Evolutionary conservation across 2,329 filamentous ascomycete species (phyloP).

Genomic region (Rugonectria rugulosa): DNA sequence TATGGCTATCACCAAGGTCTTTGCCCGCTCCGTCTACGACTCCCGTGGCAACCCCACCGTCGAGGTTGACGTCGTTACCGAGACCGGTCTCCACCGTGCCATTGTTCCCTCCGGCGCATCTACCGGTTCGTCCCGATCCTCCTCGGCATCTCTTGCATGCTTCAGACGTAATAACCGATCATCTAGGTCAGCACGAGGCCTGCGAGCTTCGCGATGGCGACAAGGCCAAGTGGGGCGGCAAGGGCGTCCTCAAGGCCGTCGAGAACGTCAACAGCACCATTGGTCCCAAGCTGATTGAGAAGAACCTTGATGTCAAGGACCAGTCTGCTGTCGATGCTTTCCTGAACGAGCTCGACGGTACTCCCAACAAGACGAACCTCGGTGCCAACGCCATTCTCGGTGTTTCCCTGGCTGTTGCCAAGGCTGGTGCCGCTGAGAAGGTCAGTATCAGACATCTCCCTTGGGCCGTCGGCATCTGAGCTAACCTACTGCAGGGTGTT

Average conservation of each 20-base stretch:
- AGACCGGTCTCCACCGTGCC: conserved; percentile 95
- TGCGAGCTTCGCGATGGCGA: conserved; percentile 91
- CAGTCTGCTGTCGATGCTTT: conserved; percentile 85
- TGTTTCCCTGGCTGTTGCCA: conserved; percentile 84
- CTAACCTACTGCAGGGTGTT: conserved; percentile 61
- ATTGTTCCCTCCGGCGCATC: conserved; percentile 97
- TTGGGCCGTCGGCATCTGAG: conserved; percentile 1
- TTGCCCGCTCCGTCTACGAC: conserved; percentile 97
- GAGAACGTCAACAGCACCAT: conserved; percentile 85
- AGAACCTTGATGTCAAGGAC: conserved; percentile 85
- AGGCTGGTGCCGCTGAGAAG: conserved; percentile 90
- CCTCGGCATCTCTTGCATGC: conserved; percentile 27
- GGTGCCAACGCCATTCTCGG: conserved; percentile 90
- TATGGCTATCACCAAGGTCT: conserved; percentile 92
- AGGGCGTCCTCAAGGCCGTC: conserved; percentile 87
- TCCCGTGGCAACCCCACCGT: conserved; percentile 98
- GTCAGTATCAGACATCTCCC: conserved; percentile 43
- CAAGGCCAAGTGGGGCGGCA: conserved; percentile 85
- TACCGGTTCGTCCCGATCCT: conserved; percentile 70
- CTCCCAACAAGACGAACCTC: conserved; percentile 85
- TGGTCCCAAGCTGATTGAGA: conserved; percentile 82
- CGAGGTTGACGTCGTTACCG: conserved; percentile 96
- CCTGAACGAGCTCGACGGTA: conserved; percentile 85
- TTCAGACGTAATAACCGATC: conserved; percentile 40
- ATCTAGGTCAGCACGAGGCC: conserved; percentile 83